Base-by-base conservation (phyloP, 352 stramenopile genomes). In the Globisporangium carolinianum region DNA sequence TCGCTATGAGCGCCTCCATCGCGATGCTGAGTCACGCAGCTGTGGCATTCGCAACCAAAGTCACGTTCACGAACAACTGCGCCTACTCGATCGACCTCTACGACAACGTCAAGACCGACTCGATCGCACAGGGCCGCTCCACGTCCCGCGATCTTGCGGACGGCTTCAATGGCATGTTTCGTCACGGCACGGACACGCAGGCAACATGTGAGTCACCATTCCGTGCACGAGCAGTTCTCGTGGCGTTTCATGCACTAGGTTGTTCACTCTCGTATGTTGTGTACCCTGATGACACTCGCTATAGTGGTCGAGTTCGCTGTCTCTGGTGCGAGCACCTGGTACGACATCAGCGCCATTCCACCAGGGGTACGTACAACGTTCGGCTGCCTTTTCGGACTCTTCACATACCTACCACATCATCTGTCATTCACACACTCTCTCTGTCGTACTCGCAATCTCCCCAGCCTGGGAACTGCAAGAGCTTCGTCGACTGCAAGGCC, bases 121-220 rank as follows among this genome's bases (percentile, higher is more conserved):
- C 53, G 36, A 58, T 88, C 47, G 68, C 69, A 0, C 6, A 67
- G 3, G 73, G 73, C 37, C 62, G 55, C 52, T 74, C 63, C 15
- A 82, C 69, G 5, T 59, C 51, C 35, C 66, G 69, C 12, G 70
- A 68, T 38, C 66, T 88, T 42, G 17, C 53, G 11, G 57, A 65
- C 38, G 74, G 71, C 48, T 86, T 75, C 47, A 72, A 67, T 49
- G 73, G 71, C 61, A 86, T 89, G 76, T 89, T 87, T 61, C 79
- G 79, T 54, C 72, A 87, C 54, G 72, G 74, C 53, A 51, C 36
- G 15, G 55, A 47, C 53, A 51, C 65, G 7, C 63, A 84, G 32
- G 78, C 78, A 8, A 88, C 72, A 17, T 50, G 46, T 51, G 73
- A 61, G 59, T 68, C 14, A 32, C 2, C 24, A 9, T 24, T 18